These are phyloP conservation scores for Ascochyta koolunga DNA, from an alignment of 2,329 filamentous ascomycete species.

Conservation along the genomic window DNA sequence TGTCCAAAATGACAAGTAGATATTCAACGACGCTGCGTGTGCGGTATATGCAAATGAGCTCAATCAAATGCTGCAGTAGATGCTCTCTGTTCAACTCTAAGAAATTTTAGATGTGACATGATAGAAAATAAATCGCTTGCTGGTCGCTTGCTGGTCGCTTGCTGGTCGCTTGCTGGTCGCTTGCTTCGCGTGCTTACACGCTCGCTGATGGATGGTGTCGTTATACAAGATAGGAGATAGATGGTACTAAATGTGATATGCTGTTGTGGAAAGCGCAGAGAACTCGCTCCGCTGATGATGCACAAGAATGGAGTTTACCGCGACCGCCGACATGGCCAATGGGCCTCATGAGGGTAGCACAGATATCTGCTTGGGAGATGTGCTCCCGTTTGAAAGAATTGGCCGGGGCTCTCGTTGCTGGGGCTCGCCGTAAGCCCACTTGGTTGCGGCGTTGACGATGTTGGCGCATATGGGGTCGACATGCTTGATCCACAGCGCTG, in stretches of 20 bases:
- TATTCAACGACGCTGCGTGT: background rate
- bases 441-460: slow-evolving; percentile 37
- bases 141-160: background rate
- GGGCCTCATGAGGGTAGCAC: slow-evolving; percentile 30
- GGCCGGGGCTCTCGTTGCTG: slow-evolving; percentile 24
- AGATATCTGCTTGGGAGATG: slow-evolving; percentile 21
- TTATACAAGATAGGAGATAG: slow-evolving; percentile 8
- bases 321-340: background rate
- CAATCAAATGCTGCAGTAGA: slow-evolving; percentile 6
- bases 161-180: background rate
- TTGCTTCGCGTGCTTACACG: background rate
- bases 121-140: background rate
- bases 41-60: slow-evolving; percentile 3
- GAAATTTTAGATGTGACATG: background rate
- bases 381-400: slow-evolving; percentile 28
- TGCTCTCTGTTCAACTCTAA: background rate
- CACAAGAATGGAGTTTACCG: slow-evolving; percentile 14
- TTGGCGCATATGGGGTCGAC: slow-evolving; percentile 46
- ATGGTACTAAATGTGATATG: slow-evolving; percentile 13
- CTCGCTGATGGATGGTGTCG: slow-evolving; percentile 1
- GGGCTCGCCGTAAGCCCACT: slow-evolving; percentile 42
- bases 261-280: slow-evolving; percentile 8
- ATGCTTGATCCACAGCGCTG: slow-evolving; percentile 42
- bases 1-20: background rate
- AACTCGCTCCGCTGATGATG: slow-evolving; percentile 15